Conservation (phyloP, 73 alveolate genomes). For the Loxodes magnus region DNA sequence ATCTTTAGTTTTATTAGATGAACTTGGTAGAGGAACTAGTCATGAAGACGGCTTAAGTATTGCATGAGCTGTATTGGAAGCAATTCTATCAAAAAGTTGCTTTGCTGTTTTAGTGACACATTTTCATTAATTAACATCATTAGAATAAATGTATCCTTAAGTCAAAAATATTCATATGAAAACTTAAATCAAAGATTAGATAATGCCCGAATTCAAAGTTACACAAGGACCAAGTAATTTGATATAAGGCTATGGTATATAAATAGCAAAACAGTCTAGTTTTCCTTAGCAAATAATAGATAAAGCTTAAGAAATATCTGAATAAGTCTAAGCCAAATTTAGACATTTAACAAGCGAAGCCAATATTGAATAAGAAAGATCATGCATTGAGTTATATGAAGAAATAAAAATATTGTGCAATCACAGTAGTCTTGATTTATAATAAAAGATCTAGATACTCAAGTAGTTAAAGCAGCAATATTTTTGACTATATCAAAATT, state of each 20-base stretch:
- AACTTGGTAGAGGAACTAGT: conserved; percentile 94
- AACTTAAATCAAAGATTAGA: conserved; percentile 60
- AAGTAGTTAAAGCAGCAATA: no score
- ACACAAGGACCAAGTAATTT: neutral
- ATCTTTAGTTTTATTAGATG: conserved; percentile 90
- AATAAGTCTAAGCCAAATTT: neutral
- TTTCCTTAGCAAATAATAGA: neutral
- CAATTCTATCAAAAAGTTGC: neutral
- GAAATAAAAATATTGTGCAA: no score
- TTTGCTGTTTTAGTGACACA: conserved; percentile 59
- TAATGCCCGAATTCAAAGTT: neutral
- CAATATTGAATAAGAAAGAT: no score
- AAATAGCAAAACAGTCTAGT: neutral
- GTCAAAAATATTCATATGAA: conserved; percentile 46
- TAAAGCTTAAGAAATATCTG: neutral
- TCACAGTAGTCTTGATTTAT: no score
- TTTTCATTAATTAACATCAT: conserved; percentile 84
- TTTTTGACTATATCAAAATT: no score
- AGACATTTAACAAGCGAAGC: neutral
- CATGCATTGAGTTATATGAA: no score
- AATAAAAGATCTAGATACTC: no score
- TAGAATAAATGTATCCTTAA: conserved; percentile 66
- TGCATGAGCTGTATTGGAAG: conserved; percentile 65
- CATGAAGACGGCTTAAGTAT: conserved; percentile 89
- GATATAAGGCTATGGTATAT: conserved; percentile 5